These are phyloP conservation scores for Discostella pseudostelligera DNA, from an alignment of 108 stramenopile genomes.

Conservation along the genomic window DNA sequence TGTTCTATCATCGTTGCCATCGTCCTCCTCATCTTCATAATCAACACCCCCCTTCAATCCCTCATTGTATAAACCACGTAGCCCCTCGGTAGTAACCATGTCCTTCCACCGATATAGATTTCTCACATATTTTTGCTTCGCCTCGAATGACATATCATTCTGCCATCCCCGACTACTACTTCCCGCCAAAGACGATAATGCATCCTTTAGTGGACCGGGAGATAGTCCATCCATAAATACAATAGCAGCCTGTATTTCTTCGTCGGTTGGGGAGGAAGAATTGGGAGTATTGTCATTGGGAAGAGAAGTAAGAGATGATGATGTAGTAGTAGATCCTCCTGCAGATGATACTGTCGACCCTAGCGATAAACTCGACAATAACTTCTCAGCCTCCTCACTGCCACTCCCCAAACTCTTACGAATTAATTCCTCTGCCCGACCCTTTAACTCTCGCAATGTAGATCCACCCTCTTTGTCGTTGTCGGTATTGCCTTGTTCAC, in stretches of 20 bases:
- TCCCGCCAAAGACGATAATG: constrained; percentile 25
- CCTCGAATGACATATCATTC: constrained; percentile 14
- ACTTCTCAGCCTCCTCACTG: constrained; percentile 27
- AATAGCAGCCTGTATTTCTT: constrained; percentile 22
- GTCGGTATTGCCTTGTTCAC: constrained; percentile 1
- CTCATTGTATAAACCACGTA: constrained; percentile 30
- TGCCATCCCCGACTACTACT: not conserved
- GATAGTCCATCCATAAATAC: constrained; percentile 12
- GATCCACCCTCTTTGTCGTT: not conserved
- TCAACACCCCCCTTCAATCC: too few species aligned
- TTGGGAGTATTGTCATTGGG: not conserved
- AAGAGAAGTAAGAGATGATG: not conserved
- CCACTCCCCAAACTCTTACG: constrained; percentile 18
- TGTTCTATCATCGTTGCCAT: not conserved
- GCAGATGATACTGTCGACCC: not conserved
- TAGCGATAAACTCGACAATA: constrained; percentile 17
- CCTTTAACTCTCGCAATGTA: constrained; percentile 19
- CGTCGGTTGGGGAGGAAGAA: constrained; percentile 11
- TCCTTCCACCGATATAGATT: constrained; percentile 16
- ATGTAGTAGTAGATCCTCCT: not conserved
- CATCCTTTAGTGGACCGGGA: constrained; percentile 22
- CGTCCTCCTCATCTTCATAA: not conserved
- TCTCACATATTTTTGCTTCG: constrained; percentile 9
- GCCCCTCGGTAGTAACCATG: constrained; percentile 1
- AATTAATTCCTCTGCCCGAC: constrained; percentile 24